Base-by-base conservation (phyloP, 2,329 filamentous ascomycete genomes). In the Byssochlamys sp. region DNA sequence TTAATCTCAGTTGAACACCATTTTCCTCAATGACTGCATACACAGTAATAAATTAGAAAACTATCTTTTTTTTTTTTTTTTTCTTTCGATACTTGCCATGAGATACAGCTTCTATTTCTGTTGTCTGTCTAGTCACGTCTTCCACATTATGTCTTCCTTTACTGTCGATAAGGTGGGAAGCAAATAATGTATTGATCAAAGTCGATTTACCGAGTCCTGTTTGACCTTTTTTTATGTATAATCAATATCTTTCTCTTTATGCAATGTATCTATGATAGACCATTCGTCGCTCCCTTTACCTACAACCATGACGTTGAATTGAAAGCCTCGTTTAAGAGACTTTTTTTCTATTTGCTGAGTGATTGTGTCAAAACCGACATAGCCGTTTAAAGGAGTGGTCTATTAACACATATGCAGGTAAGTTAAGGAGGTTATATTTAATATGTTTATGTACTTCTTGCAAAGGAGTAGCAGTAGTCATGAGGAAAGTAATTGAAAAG, bases 311-410 rank as follows among this genome's bases (percentile, higher is more conserved):
- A 97, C 88, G 76, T 99, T 99, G 86, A 99, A 99, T 79, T 99
- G 94, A 79, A 99, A 99, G 70, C 94, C 94, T 79, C 94, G 91
- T 85, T 99, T 99, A 80, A 99, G 78, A 74, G 97, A 88, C 88
- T 99, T 99, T 81, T 90, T 89, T 87, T 99, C 94, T 70, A 99
- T 99, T 83, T 99, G 94, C 67, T 88, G 91, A 69, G 94, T 99
- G 83, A 99, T 99, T 82, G 91, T 96, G 82, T 99, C 94, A 81
- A 99, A 99, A 85, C 94, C 94, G 77, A 99, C 94, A 83, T 97
- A 92, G 87, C 88, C 95, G 77, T n/a, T n/a, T n/a, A n/a, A n/a
- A n/a, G n/a, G n/a, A n/a, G n/a, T n/a, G n/a, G n/a, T n/a, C n/a
- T n/a, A n/a, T n/a, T n/a, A n/a, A n/a, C n/a, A n/a, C n/a, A n/a